Conservation (phyloP, 2,329 filamentous ascomycete genomes). For the Biscogniauxia sp. region DNA sequence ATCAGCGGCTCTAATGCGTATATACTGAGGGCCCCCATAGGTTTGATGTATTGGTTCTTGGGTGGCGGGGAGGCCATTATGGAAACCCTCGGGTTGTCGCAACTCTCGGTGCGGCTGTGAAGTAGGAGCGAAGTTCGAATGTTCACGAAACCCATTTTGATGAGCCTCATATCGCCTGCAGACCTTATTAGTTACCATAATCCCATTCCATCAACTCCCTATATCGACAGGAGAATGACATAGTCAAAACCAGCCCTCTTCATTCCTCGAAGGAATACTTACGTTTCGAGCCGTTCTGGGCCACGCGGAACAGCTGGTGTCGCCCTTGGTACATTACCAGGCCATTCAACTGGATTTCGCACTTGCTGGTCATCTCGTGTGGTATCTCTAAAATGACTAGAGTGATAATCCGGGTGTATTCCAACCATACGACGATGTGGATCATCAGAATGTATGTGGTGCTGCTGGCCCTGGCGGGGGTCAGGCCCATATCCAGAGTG, state of each 20-base stretch:
- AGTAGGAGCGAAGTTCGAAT: constrained; percentile 4
- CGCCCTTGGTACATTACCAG: constrained; percentile 8
- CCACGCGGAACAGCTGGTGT: constrained; percentile 9
- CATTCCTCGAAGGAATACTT: constrained; percentile 12
- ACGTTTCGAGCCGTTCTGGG: constrained; percentile 19
- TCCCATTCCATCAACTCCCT: not conserved
- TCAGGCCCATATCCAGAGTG: constrained; percentile 7
- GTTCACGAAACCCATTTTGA: constrained; percentile 6
- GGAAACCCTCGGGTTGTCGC: not conserved
- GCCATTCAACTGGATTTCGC: constrained; percentile 12
- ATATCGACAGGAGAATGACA: not conserved
- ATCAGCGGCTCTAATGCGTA: constrained; percentile 8
- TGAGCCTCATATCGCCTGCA: constrained; percentile 13
- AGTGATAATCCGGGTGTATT: constrained; percentile 5
- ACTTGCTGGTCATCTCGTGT: constrained; percentile 10
- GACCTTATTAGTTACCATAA: constrained; percentile 13
- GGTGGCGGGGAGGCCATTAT: not conserved
- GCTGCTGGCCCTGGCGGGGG: constrained; percentile 12
- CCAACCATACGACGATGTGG: constrained; percentile 6
- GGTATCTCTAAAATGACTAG: constrained; percentile 13
- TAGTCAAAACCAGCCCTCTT: not conserved
- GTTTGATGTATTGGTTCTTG: not conserved
- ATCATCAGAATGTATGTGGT: constrained; percentile 7
- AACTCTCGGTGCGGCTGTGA: constrained; percentile 2
- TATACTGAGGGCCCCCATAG: constrained; percentile 5